Evolutionary conservation across 169 alveolate genomes (phyloP), one percentile per base, ranked within the genome.

Genomic region (Plasmodium blacklocki): DNA sequence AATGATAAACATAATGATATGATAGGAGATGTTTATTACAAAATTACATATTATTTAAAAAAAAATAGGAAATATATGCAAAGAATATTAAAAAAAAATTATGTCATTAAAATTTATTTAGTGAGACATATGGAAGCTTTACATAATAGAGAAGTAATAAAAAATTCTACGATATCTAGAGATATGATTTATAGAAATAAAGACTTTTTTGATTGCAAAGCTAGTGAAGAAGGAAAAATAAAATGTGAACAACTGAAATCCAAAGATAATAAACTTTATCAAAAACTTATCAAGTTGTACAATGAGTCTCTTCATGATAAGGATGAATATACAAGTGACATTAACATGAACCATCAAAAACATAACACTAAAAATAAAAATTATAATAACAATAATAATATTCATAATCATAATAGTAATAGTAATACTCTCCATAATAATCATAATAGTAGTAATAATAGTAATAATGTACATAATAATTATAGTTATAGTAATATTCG

Each of bases 91-190:
- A 56, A 83, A 58, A 39, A 70, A 14, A 83, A 83, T 49, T 67
- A 60, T 54, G 85, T 68, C 15, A 67, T 83, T 5, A 83, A 83
- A 18, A 83, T 83, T 32, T 83, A 68, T 5, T n/a, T 83, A 49
- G 73, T 83, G 15, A 83, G 91, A 58, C 91, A 83, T 72, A 83
- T 83, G 83, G 91, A 83, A 68, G 91, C 91, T 15, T 7, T 2
- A 45, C 91, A 83, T 58, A 83, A 83, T 60, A 67, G 73, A 68
- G 73, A 68, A 68, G 74, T 68, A 49, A 2, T 83, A 4, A 64
- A 83, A 15, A 45, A 50, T 60, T 7, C 6, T 26, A 52, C 56
- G n/a, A 83, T 45, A 12, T 14, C 80, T 5, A 60, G 85, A 49
- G 91, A 83, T 60, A 26, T 83, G 12, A 68, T 83, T 32, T 83